Base-by-base conservation (phyloP, 768 basidiomycete genomes). In the Dictyophora rubrovolvata region DNA sequence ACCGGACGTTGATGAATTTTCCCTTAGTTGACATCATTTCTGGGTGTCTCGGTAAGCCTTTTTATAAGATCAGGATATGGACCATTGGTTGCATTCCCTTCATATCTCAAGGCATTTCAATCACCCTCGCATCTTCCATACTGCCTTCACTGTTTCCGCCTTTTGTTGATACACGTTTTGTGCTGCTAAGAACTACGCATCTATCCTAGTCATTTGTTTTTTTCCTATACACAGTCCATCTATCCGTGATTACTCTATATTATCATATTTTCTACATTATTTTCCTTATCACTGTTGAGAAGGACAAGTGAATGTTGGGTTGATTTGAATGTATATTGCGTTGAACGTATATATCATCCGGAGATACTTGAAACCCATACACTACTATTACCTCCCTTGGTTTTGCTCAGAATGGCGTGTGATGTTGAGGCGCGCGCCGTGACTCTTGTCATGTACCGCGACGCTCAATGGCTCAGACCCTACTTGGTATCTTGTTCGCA, bases 401-500 rank as follows among this genome's bases (percentile, higher is more conserved):
- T 14, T 12, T 42, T 42, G 11, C 12, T 42, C n/a, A n/a, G n/a
- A 2, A 4, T 42, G 2, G 12, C 11, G n/a, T n/a, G 42, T 42
- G 12, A 42, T 4, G 12, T 14, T n/a, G 11, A 42, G n/a, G 11
- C 42, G 42, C 42, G 42, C 42, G 42, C n/a, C 42, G 42, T n/a
- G 42, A 12, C 42, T n/a, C 12, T n/a, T 42, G 42, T 5, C n/a
- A 42, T 42, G 42, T 42, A 42, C 42, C 42, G n/a, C 14, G 12
- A n/a, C 2, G 42, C 42, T 12, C n/a, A 42, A 89, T 89, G 87
- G 84, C 86, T 46, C 86, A 89, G 70, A 84, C 84, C 1, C 78
- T 96, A 34, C 74, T 93, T 51, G 86, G 89, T 10, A 76, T 95
- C 61, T 72, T 94, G 4, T 81, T 96, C 36, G 88, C 92, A 48